Evolutionary conservation across 306 rosid genomes (phyloP).

Genomic region (Senna siamea): DNA sequence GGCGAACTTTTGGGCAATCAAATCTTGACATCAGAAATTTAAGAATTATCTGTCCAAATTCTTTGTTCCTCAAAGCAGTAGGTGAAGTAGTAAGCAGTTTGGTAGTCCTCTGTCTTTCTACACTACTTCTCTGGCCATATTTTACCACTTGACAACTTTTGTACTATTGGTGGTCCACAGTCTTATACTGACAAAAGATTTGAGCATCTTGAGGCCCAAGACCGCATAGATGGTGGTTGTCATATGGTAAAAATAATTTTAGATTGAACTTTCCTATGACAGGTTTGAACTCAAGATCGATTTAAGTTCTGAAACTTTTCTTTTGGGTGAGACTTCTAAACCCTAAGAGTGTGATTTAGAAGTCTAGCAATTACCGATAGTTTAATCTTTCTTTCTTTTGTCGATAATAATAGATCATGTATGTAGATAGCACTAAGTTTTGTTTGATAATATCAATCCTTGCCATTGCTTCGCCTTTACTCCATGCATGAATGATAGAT

Average conservation of each 20-base stretch:
- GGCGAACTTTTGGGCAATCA: not conserved
- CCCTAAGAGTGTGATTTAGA: no score
- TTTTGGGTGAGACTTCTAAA: no score
- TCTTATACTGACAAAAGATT: not conserved
- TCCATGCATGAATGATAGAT: slow-evolving; percentile 19
- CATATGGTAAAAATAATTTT: no score
- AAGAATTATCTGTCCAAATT: not conserved
- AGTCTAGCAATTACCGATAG: no score
- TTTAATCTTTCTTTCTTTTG: no score
- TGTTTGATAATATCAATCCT: slow-evolving; percentile 4
- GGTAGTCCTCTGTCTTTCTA: not conserved
- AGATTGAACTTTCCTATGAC: no score
- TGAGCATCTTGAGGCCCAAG: no score
- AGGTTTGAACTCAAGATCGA: no score
- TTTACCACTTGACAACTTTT: not conserved
- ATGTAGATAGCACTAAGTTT: no score
- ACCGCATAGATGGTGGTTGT: no score
- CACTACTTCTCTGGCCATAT: slow-evolving; percentile 8
- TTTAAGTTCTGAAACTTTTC: no score
- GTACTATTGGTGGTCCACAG: not conserved
- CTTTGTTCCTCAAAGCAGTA: slow-evolving; percentile 14
- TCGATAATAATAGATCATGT: no score
- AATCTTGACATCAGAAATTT: slow-evolving; percentile 12
- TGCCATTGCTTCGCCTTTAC: not conserved
- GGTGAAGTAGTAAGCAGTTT: slow-evolving; percentile 17